These are phyloP conservation scores for Termitomyces titanicus DNA, from an alignment of 768 basidiomycete species.

Conservation along the genomic window DNA sequence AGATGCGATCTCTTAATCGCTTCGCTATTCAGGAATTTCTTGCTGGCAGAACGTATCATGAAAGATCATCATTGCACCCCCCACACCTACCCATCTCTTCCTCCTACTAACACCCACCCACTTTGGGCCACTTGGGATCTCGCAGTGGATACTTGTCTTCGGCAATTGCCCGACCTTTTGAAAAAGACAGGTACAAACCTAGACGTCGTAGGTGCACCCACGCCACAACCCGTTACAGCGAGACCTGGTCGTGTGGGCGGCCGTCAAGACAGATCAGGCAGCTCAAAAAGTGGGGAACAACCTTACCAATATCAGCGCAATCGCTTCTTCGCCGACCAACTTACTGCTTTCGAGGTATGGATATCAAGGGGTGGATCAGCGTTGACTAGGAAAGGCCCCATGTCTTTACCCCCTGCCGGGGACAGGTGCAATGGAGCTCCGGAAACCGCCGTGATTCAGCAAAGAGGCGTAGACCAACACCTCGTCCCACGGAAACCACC, in stretches of 20 bases:
- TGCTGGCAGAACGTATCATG: conserved; percentile 97
- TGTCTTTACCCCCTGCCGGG: conserved; percentile 59
- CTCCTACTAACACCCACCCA: conserved; percentile 94
- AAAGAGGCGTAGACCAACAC: conserved; percentile 31
- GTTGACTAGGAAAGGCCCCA: conserved; percentile 69
- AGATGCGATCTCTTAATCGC: conserved; percentile 95
- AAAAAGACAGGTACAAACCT: conserved; percentile 30
- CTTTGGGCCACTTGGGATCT: conserved; percentile 99
- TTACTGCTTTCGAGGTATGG: conserved; percentile 98
- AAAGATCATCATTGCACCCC: conserved; percentile 97
- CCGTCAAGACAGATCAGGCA: conserved; percentile 18
- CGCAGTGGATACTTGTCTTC: conserved; percentile 89
- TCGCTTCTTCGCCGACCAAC: conserved; percentile 92
- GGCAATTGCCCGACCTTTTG: conserved; percentile 87
- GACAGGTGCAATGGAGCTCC: conserved; percentile 23
- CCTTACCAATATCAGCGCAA: conserved; percentile 79
- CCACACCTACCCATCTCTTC: conserved; percentile 86
- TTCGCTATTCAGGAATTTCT: conserved; percentile 94
- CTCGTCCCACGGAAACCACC: conserved; percentile 89
- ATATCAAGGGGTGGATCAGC: conserved; percentile 91
- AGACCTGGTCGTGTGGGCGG: conserved; percentile 40
- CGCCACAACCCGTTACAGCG: conserved; percentile 25
- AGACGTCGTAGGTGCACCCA: conserved; percentile 15
- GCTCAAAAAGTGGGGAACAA: conserved; percentile 31
- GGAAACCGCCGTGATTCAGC: conserved; percentile 11